These are phyloP conservation scores for Phyllosticta citribraziliensis DNA, from an alignment of 2,329 filamentous ascomycete genomes.

Conservation along the genomic window DNA sequence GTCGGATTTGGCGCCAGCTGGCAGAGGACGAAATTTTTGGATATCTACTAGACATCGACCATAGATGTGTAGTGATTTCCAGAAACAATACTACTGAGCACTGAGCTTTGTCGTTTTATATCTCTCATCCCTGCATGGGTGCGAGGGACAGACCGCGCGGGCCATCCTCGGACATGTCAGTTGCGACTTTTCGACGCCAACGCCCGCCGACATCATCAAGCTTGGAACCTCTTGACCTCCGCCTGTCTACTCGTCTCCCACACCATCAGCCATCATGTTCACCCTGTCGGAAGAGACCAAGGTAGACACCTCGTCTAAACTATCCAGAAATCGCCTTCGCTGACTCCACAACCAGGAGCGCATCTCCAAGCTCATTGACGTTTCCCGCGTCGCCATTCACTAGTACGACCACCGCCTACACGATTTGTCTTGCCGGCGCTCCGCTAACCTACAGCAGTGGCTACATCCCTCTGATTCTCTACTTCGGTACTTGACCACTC, in stretches of 20 bases:
- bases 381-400: constrained; percentile 87
- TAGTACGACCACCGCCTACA: constrained; percentile 55
- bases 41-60: too few species aligned
- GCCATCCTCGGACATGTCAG: too few species aligned
- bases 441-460: constrained; percentile 49
- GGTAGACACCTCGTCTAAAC: constrained; percentile 42
- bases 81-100: too few species aligned
- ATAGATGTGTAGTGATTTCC: too few species aligned
- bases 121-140: too few species aligned
- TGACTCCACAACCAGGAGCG: constrained; percentile 62
- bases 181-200: neutral
- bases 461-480: constrained; percentile 92
- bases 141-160: too few species aligned
- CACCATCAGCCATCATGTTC: constrained; percentile 32
- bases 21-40: too few species aligned
- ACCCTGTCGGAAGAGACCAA: constrained; percentile 92
- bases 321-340: neutral
- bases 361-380: constrained; percentile 91
- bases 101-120: too few species aligned
- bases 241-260: neutral
- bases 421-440: constrained; percentile 14
- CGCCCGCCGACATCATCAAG: neutral
- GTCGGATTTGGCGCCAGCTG: too few species aligned
- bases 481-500: constrained; percentile 59
- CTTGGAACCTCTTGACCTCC: neutral